Percentiles rank a stretch among this genome's conserved stretches.
Conservation (phyloP, 148 eudicot genomes). For the Fagopyrum tataricum region DNA sequence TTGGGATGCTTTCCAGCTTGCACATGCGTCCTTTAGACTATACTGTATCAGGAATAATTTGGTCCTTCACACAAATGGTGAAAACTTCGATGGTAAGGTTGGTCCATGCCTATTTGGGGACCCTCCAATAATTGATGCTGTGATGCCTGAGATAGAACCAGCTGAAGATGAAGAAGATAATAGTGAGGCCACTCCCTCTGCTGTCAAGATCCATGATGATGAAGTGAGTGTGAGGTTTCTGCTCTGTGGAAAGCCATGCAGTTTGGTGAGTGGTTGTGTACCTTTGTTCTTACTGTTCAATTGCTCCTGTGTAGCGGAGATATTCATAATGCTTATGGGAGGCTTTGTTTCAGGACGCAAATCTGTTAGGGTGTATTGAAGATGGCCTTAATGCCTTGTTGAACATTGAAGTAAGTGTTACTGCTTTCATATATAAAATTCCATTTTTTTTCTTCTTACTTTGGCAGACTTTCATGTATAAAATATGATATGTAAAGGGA, state of each 20-base stretch:
- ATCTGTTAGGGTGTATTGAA: slow-evolving; percentile 63
- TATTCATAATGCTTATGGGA: not conserved
- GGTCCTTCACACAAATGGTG: slow-evolving; percentile 34
- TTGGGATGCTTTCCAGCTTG: slow-evolving; percentile 94
- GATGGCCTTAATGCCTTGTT: slow-evolving; percentile 93
- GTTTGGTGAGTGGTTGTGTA: slow-evolving; percentile 47
- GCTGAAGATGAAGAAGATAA: slow-evolving; percentile 67
- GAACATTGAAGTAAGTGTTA: slow-evolving; percentile 74
- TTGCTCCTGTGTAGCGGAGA: not conserved
- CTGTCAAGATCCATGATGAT: slow-evolving; percentile 79
- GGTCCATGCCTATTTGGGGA: slow-evolving; percentile 87
- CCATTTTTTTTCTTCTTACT: not conserved
- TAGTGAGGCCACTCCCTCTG: slow-evolving; percentile 39
- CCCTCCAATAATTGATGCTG: slow-evolving; percentile 61
- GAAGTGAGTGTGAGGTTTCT: slow-evolving; percentile 68
- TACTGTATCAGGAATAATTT: slow-evolving; percentile 62
- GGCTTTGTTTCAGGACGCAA: slow-evolving; percentile 51
- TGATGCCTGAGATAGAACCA: slow-evolving; percentile 48
- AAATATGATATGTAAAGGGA: not conserved
- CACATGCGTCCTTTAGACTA: slow-evolving; percentile 77
- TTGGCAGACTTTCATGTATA: not conserved
- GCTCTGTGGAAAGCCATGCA: slow-evolving; percentile 62
- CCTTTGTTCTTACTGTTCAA: slow-evolving; percentile 12
- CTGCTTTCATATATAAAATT: not conserved
- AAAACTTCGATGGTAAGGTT: slow-evolving; percentile 29